Base-by-base conservation (phyloP, 164 flowering plant species). In the Magnolia officinalis region DNA sequence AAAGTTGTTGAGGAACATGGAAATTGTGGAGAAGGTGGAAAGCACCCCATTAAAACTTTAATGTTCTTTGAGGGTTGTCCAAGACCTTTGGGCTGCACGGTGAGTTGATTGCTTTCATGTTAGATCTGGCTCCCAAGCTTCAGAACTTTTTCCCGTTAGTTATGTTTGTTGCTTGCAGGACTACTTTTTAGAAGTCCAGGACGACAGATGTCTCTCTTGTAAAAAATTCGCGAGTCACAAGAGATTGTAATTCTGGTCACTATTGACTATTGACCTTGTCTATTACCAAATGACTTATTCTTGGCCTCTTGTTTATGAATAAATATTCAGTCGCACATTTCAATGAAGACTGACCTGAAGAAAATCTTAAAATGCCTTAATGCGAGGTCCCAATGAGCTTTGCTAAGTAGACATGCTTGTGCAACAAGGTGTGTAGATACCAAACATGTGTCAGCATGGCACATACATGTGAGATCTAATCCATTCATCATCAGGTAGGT, bases 31-130 rank as follows among this genome's bases (percentile, higher is more conserved):
- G 96, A 94, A 78, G 91, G 87, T 71, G 98, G 88, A 67, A 96
- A 89, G 83, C 83, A 67, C 75, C 86, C 88, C 18, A 86, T 78
- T 63, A 96, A 92, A 79, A 92, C 97, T 10, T 81, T 96, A 79
- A 90, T 96, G 99, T 96, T 96, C 78, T 80, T 96, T 77, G 98
- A 92, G 82, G 99, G 98, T 61, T 92, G 91, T 80, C 91, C 91
- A 49, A 86, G 87, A 73, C 93, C 88, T 73, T 79, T 88, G 66
- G 97, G 97, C 78, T 94, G 97, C 74, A 94, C 99, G 80, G 99
- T 96, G 70, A 83, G 98, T 84, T 50, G 52, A 10, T 31, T 63
- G n/a, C 74, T 71, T 75, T 37, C 6, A n/a, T 49, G 2, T 75
- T 77, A 26, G 4, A 50, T 11, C 63, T 65, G 72, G 5, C 50